Evolutionary conservation across 345 rosid genomes (phyloP).

Genomic region (Ceriops zippeliana): DNA sequence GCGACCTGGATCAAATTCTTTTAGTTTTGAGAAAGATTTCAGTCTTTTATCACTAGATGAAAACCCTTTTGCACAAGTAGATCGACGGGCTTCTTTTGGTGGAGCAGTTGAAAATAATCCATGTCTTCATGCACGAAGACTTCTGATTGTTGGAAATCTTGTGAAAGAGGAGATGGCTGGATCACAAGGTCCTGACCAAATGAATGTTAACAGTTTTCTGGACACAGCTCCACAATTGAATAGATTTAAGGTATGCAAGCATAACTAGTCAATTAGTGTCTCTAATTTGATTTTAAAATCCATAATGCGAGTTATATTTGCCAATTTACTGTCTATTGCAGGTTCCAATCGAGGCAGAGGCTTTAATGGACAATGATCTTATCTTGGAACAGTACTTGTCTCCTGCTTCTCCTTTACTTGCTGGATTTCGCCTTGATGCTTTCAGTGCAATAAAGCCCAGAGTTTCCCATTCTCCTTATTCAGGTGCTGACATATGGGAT

Average conservation of each 20-base stretch:
- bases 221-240: slow-evolving; percentile 75
- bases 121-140: slow-evolving; percentile 84
- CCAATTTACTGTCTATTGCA: slow-evolving; percentile 23
- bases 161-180: slow-evolving; percentile 42
- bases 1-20: slow-evolving; percentile 79
- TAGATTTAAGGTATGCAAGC: slow-evolving; percentile 69
- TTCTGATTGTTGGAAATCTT: slow-evolving; percentile 63
- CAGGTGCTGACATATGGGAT: slow-evolving; percentile 55
- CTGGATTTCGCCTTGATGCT: slow-evolving; percentile 86
- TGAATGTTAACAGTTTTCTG: slow-evolving; percentile 56
- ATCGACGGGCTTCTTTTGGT: slow-evolving; percentile 77
- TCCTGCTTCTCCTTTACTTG: slow-evolving; percentile 70
- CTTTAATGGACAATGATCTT: slow-evolving; percentile 62
- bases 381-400: slow-evolving; percentile 72
- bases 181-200: slow-evolving; percentile 49
- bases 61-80: slow-evolving; percentile 76
- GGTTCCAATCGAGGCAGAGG: slow-evolving; percentile 82
- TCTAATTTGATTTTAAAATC: background rate
- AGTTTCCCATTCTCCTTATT: slow-evolving; percentile 75
- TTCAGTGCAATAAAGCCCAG: slow-evolving; percentile 75
- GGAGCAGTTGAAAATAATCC: slow-evolving; percentile 63
- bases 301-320: background rate
- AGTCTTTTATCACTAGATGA: slow-evolving; percentile 76
- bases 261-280: background rate
- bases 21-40: slow-evolving; percentile 62